These are phyloP conservation scores for Exsudoporus floridanus DNA, from an alignment of 1,284 basidiomycete species.

Conservation along the genomic window DNA sequence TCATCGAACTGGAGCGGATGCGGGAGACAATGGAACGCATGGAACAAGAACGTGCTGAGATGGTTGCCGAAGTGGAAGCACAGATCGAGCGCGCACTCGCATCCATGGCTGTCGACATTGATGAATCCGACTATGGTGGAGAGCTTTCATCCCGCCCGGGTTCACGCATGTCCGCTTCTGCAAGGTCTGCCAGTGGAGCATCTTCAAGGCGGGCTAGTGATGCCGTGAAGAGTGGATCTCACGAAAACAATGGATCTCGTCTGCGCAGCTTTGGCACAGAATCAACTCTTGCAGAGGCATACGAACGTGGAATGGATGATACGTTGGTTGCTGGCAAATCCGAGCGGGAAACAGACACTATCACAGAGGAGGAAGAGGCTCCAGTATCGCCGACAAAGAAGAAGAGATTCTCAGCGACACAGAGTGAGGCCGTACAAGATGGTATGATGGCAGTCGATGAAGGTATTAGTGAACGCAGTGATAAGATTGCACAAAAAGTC, in stretches of 20 bases:
- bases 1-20: slow-evolving; percentile 70
- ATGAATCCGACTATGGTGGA: slow-evolving; percentile 67
- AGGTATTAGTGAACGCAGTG: slow-evolving; percentile 77
- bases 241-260: slow-evolving; percentile 30
- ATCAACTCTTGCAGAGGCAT: slow-evolving; percentile 69
- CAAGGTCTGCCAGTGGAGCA: slow-evolving; percentile 48
- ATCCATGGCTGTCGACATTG: slow-evolving; percentile 78
- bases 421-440: slow-evolving; percentile 61
- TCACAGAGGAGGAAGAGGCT: slow-evolving; percentile 54
- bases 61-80: slow-evolving; percentile 85
- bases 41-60: slow-evolving; percentile 79
- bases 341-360: slow-evolving; percentile 49
- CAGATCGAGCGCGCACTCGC: slow-evolving; percentile 82
- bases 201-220: slow-evolving; percentile 59
- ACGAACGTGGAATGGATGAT: slow-evolving; percentile 44
- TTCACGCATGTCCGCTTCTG: slow-evolving; percentile 43
- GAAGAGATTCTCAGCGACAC: slow-evolving; percentile 73
- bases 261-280: slow-evolving; percentile 72
- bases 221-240: slow-evolving; percentile 42
- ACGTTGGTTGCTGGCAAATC: slow-evolving; percentile 39
- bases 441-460: slow-evolving; percentile 81
- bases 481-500: slow-evolving; percentile 80
- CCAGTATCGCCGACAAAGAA: slow-evolving; percentile 47
- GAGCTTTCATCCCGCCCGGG: slow-evolving; percentile 48
- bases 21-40: slow-evolving; percentile 75